These are phyloP conservation scores for Thermochaetoides dissita DNA, from an alignment of 2,329 filamentous ascomycete species.

Conservation along the genomic window DNA sequence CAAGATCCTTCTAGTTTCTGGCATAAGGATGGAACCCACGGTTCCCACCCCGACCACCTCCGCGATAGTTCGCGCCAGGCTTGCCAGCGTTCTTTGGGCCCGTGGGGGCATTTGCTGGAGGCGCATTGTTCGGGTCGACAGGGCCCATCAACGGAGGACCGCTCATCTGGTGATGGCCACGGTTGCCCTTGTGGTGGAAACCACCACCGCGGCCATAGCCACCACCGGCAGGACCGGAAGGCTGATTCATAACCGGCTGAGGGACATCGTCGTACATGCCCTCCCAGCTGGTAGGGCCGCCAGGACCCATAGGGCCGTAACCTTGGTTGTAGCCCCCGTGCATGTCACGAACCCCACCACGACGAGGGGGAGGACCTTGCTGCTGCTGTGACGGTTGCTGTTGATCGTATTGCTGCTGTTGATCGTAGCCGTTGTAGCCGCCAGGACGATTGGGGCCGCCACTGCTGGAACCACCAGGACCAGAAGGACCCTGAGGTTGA, in stretches of 20 bases:
- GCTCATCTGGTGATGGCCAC: constrained; percentile 20
- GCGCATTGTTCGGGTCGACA: constrained; percentile 40
- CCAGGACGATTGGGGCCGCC: constrained; percentile 25
- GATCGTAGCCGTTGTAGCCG: constrained; percentile 57
- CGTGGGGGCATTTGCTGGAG: constrained; percentile 75
- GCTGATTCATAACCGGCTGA: constrained; percentile 51
- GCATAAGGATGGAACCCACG: constrained; percentile 70
- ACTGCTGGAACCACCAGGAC: constrained; percentile 5
- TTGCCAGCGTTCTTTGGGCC: constrained; percentile 91
- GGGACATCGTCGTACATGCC: constrained; percentile 97
- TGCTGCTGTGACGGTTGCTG: constrained; percentile 25
- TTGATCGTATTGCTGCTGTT: constrained; percentile 53
- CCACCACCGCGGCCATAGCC: constrained; percentile 18
- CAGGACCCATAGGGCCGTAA: constrained; percentile 19
- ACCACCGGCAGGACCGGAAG: constrained; percentile 25
- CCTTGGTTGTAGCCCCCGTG: constrained; percentile 15
- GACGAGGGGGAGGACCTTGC: constrained; percentile 29
- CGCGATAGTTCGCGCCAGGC: constrained; percentile 84
- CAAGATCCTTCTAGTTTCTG: constrained; percentile 13
- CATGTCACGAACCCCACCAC: constrained; percentile 17
- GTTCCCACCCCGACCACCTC: constrained; percentile 64
- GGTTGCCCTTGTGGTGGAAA: constrained; percentile 23
- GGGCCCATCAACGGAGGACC: constrained; percentile 20
- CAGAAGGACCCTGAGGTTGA: background rate
- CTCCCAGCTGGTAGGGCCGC: constrained; percentile 73